Percentiles rank a stretch among this genome's conserved stretches.
Conservation (phyloP, 2,329 filamentous ascomycete genomes). For the Lasiodiplodia sp. region DNA sequence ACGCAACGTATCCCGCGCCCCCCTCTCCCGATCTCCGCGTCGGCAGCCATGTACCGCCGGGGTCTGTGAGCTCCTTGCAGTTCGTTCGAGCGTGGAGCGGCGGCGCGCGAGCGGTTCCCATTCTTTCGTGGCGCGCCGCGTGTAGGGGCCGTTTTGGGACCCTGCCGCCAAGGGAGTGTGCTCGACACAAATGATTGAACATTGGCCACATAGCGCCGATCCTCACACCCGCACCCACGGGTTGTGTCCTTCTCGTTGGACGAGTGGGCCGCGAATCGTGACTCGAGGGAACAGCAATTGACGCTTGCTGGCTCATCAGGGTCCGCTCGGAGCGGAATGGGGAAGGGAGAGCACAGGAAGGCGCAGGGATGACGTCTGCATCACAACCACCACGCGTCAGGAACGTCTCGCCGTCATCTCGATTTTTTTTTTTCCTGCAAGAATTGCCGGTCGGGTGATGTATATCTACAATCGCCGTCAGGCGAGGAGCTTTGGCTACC, state of each 20-base stretch:
- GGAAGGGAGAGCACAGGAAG: background rate
- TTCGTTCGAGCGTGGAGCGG: background rate
- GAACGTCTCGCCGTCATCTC: background rate
- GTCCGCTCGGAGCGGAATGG: background rate
- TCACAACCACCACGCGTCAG: background rate
- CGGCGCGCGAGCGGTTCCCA: background rate
- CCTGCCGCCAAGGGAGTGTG: slow-evolving; percentile 4
- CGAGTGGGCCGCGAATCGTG: background rate
- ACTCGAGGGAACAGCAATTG: background rate
- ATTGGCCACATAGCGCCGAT: slow-evolving; percentile 9
- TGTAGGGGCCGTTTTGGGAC: slow-evolving; percentile 18
- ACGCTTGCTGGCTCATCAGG: background rate
- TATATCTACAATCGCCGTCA: background rate
- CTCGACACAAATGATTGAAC: background rate
- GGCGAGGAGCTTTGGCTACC: slow-evolving; percentile 1
- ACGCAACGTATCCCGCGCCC: slow-evolving; percentile 7
- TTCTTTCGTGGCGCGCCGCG: slow-evolving; percentile 7
- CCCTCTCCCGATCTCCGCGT: slow-evolving; percentile 16
- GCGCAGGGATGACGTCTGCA: background rate
- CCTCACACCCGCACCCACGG: slow-evolving; percentile 10
- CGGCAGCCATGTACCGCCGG: slow-evolving; percentile 18
- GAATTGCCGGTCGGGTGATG: slow-evolving; percentile 3
- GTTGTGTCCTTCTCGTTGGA: background rate
- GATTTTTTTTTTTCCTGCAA: background rate
- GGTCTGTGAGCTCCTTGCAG: slow-evolving; percentile 15